Percentiles rank a stretch among this genome's conserved stretches.
Evolutionary conservation across 257 asterid species (phyloP).

Genomic region (Craterostigma plantagineum): DNA sequence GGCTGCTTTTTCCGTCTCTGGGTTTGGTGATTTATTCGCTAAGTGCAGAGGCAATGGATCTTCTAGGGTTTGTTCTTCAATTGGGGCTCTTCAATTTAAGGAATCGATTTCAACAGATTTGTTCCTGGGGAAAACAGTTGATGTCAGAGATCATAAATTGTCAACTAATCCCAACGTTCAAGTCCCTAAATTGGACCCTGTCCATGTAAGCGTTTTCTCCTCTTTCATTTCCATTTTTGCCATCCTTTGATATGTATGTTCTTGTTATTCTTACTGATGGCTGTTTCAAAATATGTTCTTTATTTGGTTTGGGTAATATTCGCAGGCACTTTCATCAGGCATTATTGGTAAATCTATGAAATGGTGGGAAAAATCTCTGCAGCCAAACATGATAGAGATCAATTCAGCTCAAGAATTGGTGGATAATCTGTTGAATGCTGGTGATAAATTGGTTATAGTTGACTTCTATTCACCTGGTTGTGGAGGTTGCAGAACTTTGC

Average conservation of each 20-base stretch:
- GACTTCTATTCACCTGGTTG: constrained; percentile 91
- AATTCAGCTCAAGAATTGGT: constrained; percentile 47
- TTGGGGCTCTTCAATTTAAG: constrained; percentile 25
- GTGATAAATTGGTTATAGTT: constrained; percentile 62
- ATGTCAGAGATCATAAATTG: constrained; percentile 18
- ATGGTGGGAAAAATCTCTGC: constrained; percentile 81
- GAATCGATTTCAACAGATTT: constrained; percentile 21
- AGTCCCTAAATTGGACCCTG: constrained; percentile 22
- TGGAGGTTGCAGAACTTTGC: constrained; percentile 86
- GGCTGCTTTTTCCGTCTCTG: constrained; percentile 30
- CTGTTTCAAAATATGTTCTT: too few relatives aligned
- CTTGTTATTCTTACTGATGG: too few relatives aligned
- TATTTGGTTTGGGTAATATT: too few relatives aligned
- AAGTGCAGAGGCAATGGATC: constrained; percentile 16
- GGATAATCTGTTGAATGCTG: constrained; percentile 49
- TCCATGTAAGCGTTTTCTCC: constrained; percentile 26
- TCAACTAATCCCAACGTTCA: constrained; percentile 14
- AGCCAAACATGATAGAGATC: constrained; percentile 74
- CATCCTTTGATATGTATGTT: constrained; percentile 11
- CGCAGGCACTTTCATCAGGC: too few relatives aligned
- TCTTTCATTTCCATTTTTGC: constrained; percentile 2
- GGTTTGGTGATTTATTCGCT: constrained; percentile 17
- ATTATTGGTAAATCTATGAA: constrained; percentile 21
- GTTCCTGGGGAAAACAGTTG: constrained; percentile 29
- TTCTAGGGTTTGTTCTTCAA: constrained; percentile 20